Base-by-base conservation (phyloP, 1,139 yeast genomes). In the Candida sanyaensis region DNA sequence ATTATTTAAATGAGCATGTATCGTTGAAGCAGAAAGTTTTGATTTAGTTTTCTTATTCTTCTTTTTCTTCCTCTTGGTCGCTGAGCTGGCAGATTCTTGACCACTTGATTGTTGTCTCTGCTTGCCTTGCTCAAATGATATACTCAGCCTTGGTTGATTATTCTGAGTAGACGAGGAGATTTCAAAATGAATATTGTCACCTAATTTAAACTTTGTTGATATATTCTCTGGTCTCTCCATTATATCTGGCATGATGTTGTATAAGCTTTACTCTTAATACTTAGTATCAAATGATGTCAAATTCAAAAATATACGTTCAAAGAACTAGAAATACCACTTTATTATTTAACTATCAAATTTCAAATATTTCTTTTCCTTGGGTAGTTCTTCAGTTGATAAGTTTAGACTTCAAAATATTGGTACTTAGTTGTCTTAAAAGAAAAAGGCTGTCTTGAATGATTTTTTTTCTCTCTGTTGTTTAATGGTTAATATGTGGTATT, bases 181-280 rank as follows among this genome's bases (percentile, higher is more conserved):
- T 55, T 84, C 88, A 61, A 85, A 84, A 57, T 81, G 83, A 38
- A 84, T 75, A 61, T 77, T 78, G 49, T 81, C 77, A 17, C 90
- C 91, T 30, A 54, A 42, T 31, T 46, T 54, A 32, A 48, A 54
- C 37, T 52, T 50, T 11, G 54, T 48, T 7, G 53, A 30, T 24
- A 47, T 17, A 27, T 49, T 41, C 41, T 44, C 48, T 12, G 37
- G 30, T 21, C 40, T 34, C 37, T 48, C 41, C 42, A 33, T 41
- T 44, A 40, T 38, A 32, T 43, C 43, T 29, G 41, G 31, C 48
- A 42, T 47, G 37, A 6, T 13, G 26, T 36, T 31, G 23, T 21
- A 21, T 34, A 10, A 11, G 2, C 2, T 36, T 36, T 13, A n/a
- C 29, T 42, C 7, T 30, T 21, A 32, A 32, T 32, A 24, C 17